Percentiles rank a stretch among this genome's conserved stretches.
These are phyloP conservation scores for Umbellularia californica DNA, from an alignment of 164 flowering plant species.

Conservation along the genomic window DNA sequence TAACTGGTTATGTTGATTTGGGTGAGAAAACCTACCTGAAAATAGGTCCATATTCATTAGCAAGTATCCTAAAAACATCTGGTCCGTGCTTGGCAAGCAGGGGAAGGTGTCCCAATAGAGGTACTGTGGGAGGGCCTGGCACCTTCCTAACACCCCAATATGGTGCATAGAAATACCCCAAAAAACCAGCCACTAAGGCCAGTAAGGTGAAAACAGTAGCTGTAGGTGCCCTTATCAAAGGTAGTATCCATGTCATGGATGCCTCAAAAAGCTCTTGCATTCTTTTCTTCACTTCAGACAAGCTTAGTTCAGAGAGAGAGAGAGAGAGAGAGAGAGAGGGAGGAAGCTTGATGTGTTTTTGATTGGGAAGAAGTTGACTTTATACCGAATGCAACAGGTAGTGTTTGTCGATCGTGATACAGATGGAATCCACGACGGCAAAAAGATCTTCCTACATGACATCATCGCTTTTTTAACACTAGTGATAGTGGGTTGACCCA, in stretches of 20 bases:
- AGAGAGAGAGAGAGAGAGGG: not conserved
- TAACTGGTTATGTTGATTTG: not conserved
- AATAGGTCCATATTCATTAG: slow-evolving; percentile 76
- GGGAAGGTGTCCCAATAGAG: slow-evolving; percentile 82
- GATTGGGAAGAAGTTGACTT: too few species aligned
- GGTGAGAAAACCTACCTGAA: slow-evolving; percentile 46
- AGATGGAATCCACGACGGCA: too few species aligned
- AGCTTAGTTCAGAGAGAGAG: not conserved
- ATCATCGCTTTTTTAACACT: too few species aligned
- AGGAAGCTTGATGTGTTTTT: not conserved
- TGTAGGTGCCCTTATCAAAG: not conserved
- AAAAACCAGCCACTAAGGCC: slow-evolving; percentile 30
- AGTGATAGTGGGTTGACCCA: too few species aligned
- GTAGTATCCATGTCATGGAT: not conserved
- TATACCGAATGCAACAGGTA: too few species aligned
- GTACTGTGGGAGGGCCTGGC: slow-evolving; percentile 78
- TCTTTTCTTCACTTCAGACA: not conserved
- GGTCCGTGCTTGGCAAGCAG: slow-evolving; percentile 83
- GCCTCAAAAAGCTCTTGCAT: slow-evolving; percentile 4
- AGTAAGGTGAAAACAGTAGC: slow-evolving; percentile 29
- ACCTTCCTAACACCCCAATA: slow-evolving; percentile 79
- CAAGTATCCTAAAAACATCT: slow-evolving; percentile 69
- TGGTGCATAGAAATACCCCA: slow-evolving; percentile 68
- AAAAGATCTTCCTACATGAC: too few species aligned
- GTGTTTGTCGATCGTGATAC: too few species aligned